Conservation (phyloP, 2,329 filamentous ascomycete genomes). For the Didymella lethalis region DNA sequence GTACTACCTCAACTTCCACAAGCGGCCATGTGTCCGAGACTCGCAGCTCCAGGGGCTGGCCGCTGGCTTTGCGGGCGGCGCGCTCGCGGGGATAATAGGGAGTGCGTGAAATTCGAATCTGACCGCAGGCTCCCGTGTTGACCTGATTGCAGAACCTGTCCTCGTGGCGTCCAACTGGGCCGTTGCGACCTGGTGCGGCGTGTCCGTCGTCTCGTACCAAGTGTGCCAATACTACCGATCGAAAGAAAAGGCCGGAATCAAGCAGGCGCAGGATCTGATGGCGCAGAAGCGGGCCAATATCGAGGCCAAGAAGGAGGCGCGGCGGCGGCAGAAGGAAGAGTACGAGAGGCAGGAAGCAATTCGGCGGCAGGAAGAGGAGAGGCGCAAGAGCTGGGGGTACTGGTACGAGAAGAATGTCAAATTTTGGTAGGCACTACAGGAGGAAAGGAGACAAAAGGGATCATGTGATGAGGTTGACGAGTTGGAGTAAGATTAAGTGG, state of each 20-base stretch:
- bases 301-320: constrained; percentile 56
- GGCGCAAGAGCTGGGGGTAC: constrained; percentile 47
- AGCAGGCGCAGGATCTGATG: constrained; percentile 82
- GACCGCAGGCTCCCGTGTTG: neutral
- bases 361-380: constrained; percentile 43
- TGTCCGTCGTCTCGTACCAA: constrained; percentile 78
- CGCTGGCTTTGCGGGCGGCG: constrained; percentile 77
- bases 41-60: constrained; percentile 84
- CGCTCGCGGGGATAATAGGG: constrained; percentile 75
- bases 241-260: constrained; percentile 83
- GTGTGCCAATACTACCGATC: constrained; percentile 79
- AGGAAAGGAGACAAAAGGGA: neutral
- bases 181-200: constrained; percentile 75
- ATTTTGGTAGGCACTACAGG: constrained; percentile 40
- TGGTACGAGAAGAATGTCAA: constrained; percentile 49
- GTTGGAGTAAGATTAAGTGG: constrained; percentile 8
- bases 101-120: constrained; percentile 60
- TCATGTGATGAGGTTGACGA: neutral
- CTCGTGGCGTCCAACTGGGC: constrained; percentile 83
- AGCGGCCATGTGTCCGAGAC: constrained; percentile 83
- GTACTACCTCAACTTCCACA: constrained; percentile 76
- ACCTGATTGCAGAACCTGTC: constrained; percentile 59
- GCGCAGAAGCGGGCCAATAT: constrained; percentile 69
- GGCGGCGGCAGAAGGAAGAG: constrained; percentile 54
- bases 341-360: constrained; percentile 47